These are phyloP conservation scores for Mortierella alpina DNA, from an alignment of 192 early-diverging fungal species.

Conservation along the genomic window DNA sequence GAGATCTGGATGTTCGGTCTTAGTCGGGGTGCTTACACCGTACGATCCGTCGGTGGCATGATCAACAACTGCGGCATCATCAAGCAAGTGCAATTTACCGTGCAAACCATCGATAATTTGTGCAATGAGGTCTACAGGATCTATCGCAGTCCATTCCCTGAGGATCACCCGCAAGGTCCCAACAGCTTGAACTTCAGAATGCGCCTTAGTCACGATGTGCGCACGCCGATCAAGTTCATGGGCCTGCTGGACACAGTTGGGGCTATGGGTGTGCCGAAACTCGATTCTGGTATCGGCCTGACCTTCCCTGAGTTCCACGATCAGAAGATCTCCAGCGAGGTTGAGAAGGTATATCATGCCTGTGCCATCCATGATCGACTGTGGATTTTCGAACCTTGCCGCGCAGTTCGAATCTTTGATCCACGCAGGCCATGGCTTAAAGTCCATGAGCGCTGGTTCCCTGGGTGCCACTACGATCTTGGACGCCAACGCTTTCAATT, in stretches of 20 bases:
- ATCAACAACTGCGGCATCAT: conserved; percentile 40
- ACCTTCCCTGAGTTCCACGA: conserved; percentile 14
- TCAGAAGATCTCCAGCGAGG: conserved; percentile 1
- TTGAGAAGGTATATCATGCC: conserved; percentile 32
- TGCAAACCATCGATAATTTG: neutral
- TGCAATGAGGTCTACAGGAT: conserved; percentile 11
- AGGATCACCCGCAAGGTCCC: neutral
- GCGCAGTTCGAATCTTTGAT: neutral
- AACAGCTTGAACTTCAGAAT: neutral
- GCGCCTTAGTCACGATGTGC: conserved; percentile 9
- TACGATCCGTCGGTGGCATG: conserved; percentile 32
- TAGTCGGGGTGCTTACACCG: conserved; percentile 26
- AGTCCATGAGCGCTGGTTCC: conserved; percentile 21
- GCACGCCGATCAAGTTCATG: conserved; percentile 31
- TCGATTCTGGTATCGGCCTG: conserved; percentile 14
- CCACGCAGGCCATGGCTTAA: neutral
- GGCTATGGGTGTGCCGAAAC: conserved; percentile 5
- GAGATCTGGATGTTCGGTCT: conserved; percentile 57
- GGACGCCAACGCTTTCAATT: conserved; percentile 15
- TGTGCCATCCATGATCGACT: conserved; percentile 13
- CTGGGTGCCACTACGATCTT: conserved; percentile 28
- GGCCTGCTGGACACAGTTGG: conserved; percentile 30
- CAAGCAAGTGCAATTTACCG: neutral
- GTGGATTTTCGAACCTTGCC: conserved; percentile 21
- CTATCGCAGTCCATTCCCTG: conserved; percentile 3